phyloP scores from a whole-genome alignment of 73 alveolate genomes.

The Tetrahymena malaccensis region DNA sequence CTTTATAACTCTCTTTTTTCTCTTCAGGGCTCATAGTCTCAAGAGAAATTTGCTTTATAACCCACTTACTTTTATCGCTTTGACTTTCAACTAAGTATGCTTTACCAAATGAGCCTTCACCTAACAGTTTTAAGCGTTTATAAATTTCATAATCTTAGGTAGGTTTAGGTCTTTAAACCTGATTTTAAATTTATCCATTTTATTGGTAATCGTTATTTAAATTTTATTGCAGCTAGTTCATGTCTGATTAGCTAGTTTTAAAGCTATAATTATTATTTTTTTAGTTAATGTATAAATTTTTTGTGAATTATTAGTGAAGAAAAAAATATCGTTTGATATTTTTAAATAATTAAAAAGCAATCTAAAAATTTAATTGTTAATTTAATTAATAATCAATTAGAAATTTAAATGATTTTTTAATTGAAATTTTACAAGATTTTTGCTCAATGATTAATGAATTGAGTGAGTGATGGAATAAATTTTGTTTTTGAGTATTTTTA shows the following conservation, averaged over 20 bases:
- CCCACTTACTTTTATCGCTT: conserved; percentile 64
- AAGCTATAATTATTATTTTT: neutral
- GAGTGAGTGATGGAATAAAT: neutral
- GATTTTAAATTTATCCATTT: neutral
- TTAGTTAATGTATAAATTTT: neutral
- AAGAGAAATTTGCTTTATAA: conserved; percentile 79
- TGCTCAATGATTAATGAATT: neutral
- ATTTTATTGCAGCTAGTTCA: neutral
- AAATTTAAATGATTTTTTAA: neutral
- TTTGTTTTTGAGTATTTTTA: neutral
- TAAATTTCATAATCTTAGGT: conserved; percentile 50
- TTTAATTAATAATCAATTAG: neutral
- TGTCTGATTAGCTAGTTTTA: neutral
- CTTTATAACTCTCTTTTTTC: conserved; percentile 76
- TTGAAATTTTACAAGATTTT: neutral
- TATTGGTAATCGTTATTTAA: neutral
- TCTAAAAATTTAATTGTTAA: neutral
- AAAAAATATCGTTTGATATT: neutral
- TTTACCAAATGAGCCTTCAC: conserved; percentile 94
- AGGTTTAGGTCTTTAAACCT: neutral
- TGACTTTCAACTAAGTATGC: conserved; percentile 80
- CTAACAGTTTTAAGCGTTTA: conserved; percentile 68
- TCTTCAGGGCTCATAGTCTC: conserved; percentile 73
- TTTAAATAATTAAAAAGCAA: neutral
- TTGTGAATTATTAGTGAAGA: neutral